These are phyloP conservation scores for Rhytidhysteron rufulum DNA, from an alignment of 2,329 filamentous ascomycete species.

Conservation along the genomic window DNA sequence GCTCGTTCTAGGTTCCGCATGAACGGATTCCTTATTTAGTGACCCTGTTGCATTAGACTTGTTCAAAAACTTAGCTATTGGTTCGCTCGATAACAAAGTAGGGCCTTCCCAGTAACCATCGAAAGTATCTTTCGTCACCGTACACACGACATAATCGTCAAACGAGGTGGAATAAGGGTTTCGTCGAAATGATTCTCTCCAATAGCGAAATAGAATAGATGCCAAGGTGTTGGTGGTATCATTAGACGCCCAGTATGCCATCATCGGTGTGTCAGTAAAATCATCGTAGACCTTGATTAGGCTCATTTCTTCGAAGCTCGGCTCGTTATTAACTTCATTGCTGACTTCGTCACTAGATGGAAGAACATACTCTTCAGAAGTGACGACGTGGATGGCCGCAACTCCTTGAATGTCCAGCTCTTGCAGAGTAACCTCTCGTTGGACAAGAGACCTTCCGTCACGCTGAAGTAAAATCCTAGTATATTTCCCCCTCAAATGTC, in stretches of 20 bases:
- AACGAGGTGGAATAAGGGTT: neutral
- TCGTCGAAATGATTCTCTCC: conserved; percentile 6
- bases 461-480: too few relatives aligned
- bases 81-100: conserved; percentile 12
- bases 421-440: too few relatives aligned
- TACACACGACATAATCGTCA: neutral
- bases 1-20: conserved; percentile 2
- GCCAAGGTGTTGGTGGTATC: conserved; percentile 8
- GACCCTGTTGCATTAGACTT: conserved; percentile 11
- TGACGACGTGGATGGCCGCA: too few relatives aligned
- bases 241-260: conserved; percentile 13
- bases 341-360: neutral
- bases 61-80: conserved; percentile 12
- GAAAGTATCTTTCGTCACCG: conserved; percentile 3
- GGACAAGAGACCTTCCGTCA: too few relatives aligned
- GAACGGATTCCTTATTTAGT: conserved; percentile 14
- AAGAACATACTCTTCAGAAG: neutral
- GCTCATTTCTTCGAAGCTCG: conserved; percentile 6
- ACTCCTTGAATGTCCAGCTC: too few relatives aligned
- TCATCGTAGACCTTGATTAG: conserved; percentile 10
- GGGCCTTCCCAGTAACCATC: conserved; percentile 7
- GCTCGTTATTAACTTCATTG: too few relatives aligned
- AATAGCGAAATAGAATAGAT: conserved; percentile 10
- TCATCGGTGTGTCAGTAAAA: too few relatives aligned
- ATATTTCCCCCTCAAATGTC: too few relatives aligned